Evolutionary conservation across 257 asterid genomes (phyloP), one percentile per base, ranked within the genome.

Genomic region (Eustoma russellianum): DNA sequence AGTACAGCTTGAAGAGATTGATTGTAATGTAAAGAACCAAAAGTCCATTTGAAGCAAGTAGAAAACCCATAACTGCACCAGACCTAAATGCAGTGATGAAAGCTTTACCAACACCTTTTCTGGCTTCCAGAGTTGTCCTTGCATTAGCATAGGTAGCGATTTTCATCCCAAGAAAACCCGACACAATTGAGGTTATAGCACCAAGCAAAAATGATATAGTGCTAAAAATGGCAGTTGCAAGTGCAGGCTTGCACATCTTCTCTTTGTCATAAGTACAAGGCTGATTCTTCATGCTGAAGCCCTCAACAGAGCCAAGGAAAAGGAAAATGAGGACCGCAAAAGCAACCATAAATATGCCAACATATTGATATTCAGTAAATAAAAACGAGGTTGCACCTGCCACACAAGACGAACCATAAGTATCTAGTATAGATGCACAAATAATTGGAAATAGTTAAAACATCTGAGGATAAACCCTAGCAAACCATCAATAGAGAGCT

Each of bases 61-160:
- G 93, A 68, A 88, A 88, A 30, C 97, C 97, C 97, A 88, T 88
- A 58, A 88, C 97, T 49, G 97, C 93, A 58, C 97, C 97, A 65
- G 79, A 73, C 41, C 79, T 61, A 55, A 69, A 73, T 41, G 79
- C 76, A 6, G 33, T 46, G n/a, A 73, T 73, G 45, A 73, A 73
- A 57, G 79, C 79, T 52, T 69, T 73, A 6, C 79, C 79, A 48
- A 88, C 95, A 53, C 96, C 95, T 72, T 82, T 84, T 49, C 96
- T 78, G 0, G 96, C 96, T 76, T 88, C 96, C 67, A 88, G 35
- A 9, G 96, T 88, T 53, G 96, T 88, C 74, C 96, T 73, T 33
- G 96, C 96, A 69, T 88, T 88, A 52, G 96, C 96, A 71, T 79
- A 88, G 16, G 96, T 88, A 8, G 96, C 96, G 57, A 84, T 88